Evolutionary conservation across 352 stramenopile species (phyloP), one percentile per base, ranked within the genome.

Genomic region (Phytophthora macrochlamydospora): DNA sequence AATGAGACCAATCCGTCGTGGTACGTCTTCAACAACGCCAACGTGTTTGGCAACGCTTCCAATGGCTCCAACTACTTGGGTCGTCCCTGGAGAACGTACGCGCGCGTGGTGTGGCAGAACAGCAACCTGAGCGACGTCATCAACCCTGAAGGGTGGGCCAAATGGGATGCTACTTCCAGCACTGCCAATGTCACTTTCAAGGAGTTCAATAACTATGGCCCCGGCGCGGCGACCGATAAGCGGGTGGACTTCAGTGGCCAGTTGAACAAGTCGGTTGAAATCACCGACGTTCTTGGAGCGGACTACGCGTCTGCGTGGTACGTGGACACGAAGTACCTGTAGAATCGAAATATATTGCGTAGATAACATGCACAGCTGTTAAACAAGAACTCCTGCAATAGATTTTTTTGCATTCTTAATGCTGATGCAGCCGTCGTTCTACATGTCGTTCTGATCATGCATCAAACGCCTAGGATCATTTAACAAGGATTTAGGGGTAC

Each of bases 1-100:
- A 45, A 35, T 31, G 60, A 40, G 7, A 37, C 50, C 24, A 69
- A 51, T 53, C 29, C 54, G n/a, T 55, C 66, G 14, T 52, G 13
- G 0, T 69, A 66, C 60, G 60, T 73, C 49, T 69, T 69, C 35
- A 73, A 73, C 49, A 49, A 45, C 28, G 60, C 66, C 30, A 62
- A 57, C 32, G 66, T 73, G 37, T 69, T 69, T 33, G 66, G 66
- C 18, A 53, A 49, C 35, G 65, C 49, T 32, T 49, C 44, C 6
- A 59, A 66, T 28, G 59, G 51, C 48, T 62, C 63, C 33, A 70
- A 50, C 8, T 49, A 59, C 11, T 50, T 70, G 11, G 56, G 62
- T 13, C 62, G 62, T 9, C 62, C 62, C 50, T 70, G 62, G 62
- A 55, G 56, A 44, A 58, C 62, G 24, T 60, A 56, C 32, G 56